A percentile compares a stretch with the other conserved stretches of the same genome.
phyloP scores from a whole-genome alignment of 805 yeast genomes.

The Pichia nanzhaoensis region DNA sequence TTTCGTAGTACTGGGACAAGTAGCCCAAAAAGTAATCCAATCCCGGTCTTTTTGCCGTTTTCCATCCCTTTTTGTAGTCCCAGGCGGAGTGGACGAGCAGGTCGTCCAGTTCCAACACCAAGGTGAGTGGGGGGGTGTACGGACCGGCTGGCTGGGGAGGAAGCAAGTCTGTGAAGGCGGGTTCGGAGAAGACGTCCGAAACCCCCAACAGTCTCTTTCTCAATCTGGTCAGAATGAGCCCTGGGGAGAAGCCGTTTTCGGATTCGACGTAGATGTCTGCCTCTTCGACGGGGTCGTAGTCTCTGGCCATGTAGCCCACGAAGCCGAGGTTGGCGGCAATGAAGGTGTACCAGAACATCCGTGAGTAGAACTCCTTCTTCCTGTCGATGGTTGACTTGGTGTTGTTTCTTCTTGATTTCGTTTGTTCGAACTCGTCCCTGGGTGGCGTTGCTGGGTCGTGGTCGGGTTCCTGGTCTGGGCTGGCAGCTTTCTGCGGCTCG shows the following conservation, averaged over 20 bases:
- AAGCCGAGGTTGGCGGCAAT: constrained; percentile 51
- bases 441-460: constrained; percentile 6
- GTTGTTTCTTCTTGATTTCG: constrained; percentile 45
- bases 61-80: constrained; percentile 92
- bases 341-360: constrained; percentile 56
- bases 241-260: constrained; percentile 66
- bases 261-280: constrained; percentile 34
- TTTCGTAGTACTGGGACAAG: constrained; percentile 90
- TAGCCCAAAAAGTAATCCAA: constrained; percentile 94
- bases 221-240: constrained; percentile 60
- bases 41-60: constrained; percentile 98
- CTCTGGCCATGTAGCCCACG: constrained; percentile 63
- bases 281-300: constrained; percentile 79
- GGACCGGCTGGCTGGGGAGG: constrained; percentile 91
- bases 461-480: neutral
- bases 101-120: constrained; percentile 86
- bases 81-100: constrained; percentile 86
- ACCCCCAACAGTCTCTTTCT: constrained; percentile 65
- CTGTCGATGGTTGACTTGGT: constrained; percentile 62
- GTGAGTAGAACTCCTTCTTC: constrained; percentile 78
- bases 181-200: constrained; percentile 82
- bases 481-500: constrained; percentile 11
- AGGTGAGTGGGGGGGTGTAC: constrained; percentile 84
- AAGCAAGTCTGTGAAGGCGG: constrained; percentile 84
- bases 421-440: constrained; percentile 29